phyloP scores from a whole-genome alignment of 2,329 filamentous ascomycete species.

The Trichophyton benhamiae region DNA sequence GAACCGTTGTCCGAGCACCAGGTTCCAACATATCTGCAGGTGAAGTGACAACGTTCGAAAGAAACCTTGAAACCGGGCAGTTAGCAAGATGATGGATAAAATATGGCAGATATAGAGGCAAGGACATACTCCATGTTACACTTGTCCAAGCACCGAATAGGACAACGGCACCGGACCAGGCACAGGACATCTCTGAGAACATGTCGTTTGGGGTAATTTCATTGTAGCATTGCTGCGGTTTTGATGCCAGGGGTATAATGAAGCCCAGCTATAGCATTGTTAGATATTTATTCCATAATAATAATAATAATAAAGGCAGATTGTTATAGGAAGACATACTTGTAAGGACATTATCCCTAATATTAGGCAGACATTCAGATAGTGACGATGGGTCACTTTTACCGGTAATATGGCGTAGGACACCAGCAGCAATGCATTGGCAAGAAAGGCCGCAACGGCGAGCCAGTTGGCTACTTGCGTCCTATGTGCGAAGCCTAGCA shows the following conservation, averaged over 20 bases:
- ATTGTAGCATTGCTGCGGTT: conserved; percentile 74
- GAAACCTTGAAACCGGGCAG: conserved; percentile 44
- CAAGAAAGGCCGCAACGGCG: conserved; percentile 59
- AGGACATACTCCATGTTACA: conserved; percentile 59
- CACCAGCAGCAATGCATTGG: conserved; percentile 61
- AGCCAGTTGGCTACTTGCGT: conserved; percentile 67
- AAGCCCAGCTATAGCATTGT: conserved; percentile 58
- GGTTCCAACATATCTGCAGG: conserved; percentile 95
- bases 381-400: conserved; percentile 84
- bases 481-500: conserved; percentile 41
- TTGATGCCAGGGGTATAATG: conserved; percentile 68
- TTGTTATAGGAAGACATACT: conserved; percentile 40
- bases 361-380: conserved; percentile 78
- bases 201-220: conserved; percentile 89
- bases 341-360: conserved; percentile 65
- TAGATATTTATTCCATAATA: conserved; percentile 10
- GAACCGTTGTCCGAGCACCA: conserved; percentile 74
- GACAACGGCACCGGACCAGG: conserved; percentile 74
- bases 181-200: conserved; percentile 68
- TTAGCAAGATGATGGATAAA: neutral
- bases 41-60: conserved; percentile 82
- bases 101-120: neutral
- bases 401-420: conserved; percentile 72
- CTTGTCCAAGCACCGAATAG: conserved; percentile 75
- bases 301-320: too few species aligned